Evolutionary conservation across 2,329 filamentous ascomycete species (phyloP).

Genomic region (Penicillium sp.): DNA sequence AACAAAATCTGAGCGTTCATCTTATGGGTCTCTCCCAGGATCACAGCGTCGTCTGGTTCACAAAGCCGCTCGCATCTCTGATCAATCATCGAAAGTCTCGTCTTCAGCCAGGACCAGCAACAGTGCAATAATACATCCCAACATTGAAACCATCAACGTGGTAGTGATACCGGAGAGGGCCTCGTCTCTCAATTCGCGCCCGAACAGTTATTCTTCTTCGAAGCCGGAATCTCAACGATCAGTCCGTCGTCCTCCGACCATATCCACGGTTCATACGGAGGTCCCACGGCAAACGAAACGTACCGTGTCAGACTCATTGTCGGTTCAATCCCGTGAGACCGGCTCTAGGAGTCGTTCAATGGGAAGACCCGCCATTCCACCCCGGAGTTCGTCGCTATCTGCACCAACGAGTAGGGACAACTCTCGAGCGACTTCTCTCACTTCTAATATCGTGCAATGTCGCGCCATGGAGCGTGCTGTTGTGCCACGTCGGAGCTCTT

Average conservation of each 20-base stretch:
- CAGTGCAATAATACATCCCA: slow-evolving; percentile 27
- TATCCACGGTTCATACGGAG: slow-evolving; percentile 35
- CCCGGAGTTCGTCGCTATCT: slow-evolving; percentile 45
- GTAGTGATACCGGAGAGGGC: slow-evolving; percentile 48
- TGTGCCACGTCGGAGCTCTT: slow-evolving; percentile 43
- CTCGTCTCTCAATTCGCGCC: slow-evolving; percentile 43
- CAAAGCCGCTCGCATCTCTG: slow-evolving; percentile 49
- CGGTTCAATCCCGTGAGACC: slow-evolving; percentile 24
- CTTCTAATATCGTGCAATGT: slow-evolving; percentile 41
- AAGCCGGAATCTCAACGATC: slow-evolving; percentile 39
- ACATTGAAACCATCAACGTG: slow-evolving; percentile 45
- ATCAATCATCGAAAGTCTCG: slow-evolving; percentile 45
- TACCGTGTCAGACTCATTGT: slow-evolving; percentile 41
- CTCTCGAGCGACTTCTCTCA: slow-evolving; percentile 45
- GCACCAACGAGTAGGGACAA: slow-evolving; percentile 46
- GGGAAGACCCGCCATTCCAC: slow-evolving; percentile 36
- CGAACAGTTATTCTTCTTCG: slow-evolving; percentile 39
- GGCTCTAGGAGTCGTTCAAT: slow-evolving; percentile 29
- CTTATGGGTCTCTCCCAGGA: slow-evolving; percentile 42
- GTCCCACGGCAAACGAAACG: slow-evolving; percentile 34
- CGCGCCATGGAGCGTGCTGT: slow-evolving; percentile 30
- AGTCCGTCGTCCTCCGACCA: slow-evolving; percentile 35
- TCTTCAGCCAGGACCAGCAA: slow-evolving; percentile 33
- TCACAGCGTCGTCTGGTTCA: slow-evolving; percentile 50
- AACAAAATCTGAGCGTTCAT: slow-evolving; percentile 45